Evolutionary conservation across 1,284 basidiomycete species (phyloP).

Genomic region (Cryptococcus sp.): DNA sequence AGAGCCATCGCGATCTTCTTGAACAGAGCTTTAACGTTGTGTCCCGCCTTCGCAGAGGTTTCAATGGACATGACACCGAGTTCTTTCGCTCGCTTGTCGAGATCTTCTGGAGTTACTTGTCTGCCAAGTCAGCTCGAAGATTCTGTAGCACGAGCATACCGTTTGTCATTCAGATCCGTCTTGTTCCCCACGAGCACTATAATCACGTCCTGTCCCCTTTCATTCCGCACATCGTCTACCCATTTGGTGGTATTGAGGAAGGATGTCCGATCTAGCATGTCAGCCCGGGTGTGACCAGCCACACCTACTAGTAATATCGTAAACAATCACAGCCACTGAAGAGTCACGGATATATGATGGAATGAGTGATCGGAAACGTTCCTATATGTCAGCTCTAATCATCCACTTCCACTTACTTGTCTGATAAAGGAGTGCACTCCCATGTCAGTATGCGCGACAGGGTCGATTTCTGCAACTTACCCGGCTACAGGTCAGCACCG

Average conservation of each 20-base stretch:
- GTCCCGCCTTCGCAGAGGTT: slow-evolving; percentile 97
- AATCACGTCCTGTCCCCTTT: slow-evolving; percentile 96
- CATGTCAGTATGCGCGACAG: slow-evolving; percentile 1
- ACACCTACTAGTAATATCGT: slow-evolving; percentile 94
- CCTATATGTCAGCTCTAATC: slow-evolving; percentile 58
- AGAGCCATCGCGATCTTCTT: slow-evolving; percentile 98
- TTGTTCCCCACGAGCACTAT: slow-evolving; percentile 99
- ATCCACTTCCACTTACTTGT: slow-evolving; percentile 29
- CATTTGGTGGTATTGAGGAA: slow-evolving; percentile 98
- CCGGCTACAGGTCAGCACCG: slow-evolving; percentile 1
- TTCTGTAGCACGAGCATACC: slow-evolving; percentile 24
- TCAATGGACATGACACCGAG: slow-evolving; percentile 99
- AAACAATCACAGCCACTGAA: slow-evolving; percentile 96
- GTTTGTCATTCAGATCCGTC: slow-evolving; percentile 70
- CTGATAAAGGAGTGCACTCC: slow-evolving; percentile 15
- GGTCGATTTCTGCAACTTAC: not conserved
- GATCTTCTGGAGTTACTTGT: slow-evolving; percentile 98
- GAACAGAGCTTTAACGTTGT: slow-evolving; percentile 98
- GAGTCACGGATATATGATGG: slow-evolving; percentile 99
- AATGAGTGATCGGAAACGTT: slow-evolving; percentile 96
- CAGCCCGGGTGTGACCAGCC: not conserved
- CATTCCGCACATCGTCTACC: slow-evolving; percentile 98
- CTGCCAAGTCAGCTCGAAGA: slow-evolving; percentile 54
- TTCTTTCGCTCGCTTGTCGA: slow-evolving; percentile 89
- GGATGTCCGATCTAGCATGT: slow-evolving; percentile 77